These are phyloP conservation scores for Collybiopsis confluens DNA, from an alignment of 768 basidiomycete genomes.

Conservation along the genomic window DNA sequence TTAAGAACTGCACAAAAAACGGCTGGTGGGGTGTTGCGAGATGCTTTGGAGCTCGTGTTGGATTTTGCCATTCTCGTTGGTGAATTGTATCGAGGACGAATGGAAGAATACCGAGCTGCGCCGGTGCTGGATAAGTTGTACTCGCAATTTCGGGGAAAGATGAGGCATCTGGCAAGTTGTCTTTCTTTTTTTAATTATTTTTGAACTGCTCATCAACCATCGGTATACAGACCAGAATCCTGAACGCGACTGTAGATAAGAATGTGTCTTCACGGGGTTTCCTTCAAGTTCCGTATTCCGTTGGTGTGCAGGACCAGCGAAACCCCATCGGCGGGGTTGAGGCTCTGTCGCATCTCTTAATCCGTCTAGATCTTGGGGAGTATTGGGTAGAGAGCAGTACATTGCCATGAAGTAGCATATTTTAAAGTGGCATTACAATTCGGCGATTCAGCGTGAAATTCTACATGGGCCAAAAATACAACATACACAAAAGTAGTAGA, in stretches of 20 bases:
- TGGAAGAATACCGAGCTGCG: conserved; percentile 66
- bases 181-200: neutral
- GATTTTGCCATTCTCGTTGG: conserved; percentile 65
- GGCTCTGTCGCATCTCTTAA: conserved; percentile 50
- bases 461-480: neutral
- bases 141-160: conserved; percentile 47
- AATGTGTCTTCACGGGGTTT: conserved; percentile 16
- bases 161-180: conserved; percentile 52
- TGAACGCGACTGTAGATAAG: conserved; percentile 58
- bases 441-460: no score
- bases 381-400: conserved; percentile 45
- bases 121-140: conserved; percentile 51
- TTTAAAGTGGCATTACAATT: no score
- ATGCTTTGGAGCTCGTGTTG: conserved; percentile 59
- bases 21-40: conserved; percentile 61
- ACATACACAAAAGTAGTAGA: neutral
- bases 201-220: no score
- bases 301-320: conserved; percentile 5
- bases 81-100: conserved; percentile 46
- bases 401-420: conserved; percentile 16
- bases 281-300: conserved; percentile 3
- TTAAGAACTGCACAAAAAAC: conserved; percentile 63
- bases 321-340: conserved; percentile 46
- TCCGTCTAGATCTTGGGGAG: conserved; percentile 48
- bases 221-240: conserved; percentile 57